Conservation (phyloP, 1,284 basidiomycete genomes). For the Rhodotorula sp. region DNA sequence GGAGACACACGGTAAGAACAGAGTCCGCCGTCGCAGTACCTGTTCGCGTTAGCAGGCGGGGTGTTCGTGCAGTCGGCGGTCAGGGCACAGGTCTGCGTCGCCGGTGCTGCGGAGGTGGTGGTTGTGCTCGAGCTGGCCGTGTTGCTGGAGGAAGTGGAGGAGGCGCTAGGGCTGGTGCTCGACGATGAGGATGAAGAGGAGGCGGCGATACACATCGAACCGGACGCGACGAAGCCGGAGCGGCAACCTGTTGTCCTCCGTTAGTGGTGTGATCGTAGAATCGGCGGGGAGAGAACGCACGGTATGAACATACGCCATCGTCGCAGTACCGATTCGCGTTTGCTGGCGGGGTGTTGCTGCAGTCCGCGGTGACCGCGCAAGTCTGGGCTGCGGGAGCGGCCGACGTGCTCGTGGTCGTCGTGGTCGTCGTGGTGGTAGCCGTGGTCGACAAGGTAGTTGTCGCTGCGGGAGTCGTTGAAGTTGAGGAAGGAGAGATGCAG, state of each 20-base stretch:
- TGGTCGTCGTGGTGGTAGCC: background rate
- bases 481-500: background rate
- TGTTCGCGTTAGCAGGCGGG: background rate
- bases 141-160: background rate
- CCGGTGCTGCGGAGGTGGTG: background rate
- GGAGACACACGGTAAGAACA: background rate
- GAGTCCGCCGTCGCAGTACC: background rate
- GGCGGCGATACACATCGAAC: background rate
- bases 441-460: constrained; percentile 12
- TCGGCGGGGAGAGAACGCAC: background rate
- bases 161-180: background rate
- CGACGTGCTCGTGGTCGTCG: background rate
- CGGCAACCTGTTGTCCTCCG: constrained; percentile 1
- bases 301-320: background rate
- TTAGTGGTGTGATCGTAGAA: background rate
- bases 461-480: background rate
- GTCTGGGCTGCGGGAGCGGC: background rate
- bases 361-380: background rate
- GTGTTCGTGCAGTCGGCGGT: background rate
- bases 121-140: background rate
- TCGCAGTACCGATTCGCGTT: background rate
- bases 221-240: background rate
- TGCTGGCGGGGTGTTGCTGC: background rate
- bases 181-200: too few species aligned
- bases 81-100: background rate